Evolutionary conservation across 768 basidiomycete genomes (phyloP), one percentile per base, ranked within the genome.

Genomic region (Phylloporus sp.): DNA sequence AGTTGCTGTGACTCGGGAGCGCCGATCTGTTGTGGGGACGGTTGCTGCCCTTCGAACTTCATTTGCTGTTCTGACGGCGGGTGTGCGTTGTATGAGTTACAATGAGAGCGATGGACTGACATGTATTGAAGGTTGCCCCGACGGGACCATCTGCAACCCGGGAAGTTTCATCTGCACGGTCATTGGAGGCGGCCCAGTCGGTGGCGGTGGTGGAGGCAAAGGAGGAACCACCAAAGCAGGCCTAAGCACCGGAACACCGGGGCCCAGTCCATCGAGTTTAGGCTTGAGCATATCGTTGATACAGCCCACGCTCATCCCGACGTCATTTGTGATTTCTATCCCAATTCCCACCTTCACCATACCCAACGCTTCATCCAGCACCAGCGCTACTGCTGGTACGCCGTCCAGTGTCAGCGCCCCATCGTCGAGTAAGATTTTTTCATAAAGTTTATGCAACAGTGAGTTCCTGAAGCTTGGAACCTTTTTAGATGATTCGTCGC

Each of bases 21-120:
- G n/a, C n/a, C n/a, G n/a, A n/a, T n/a, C n/a, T n/a, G n/a, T n/a
- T n/a, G n/a, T n/a, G n/a, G n/a, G n/a, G n/a, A n/a, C n/a, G n/a
- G 61, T 35, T 15, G 4, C 23, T 34, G 47, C 18, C 64, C 62
- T 18, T 65, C 64, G 22, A 57, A 50, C 5, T n/a, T n/a, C n/a
- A n/a, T n/a, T n/a, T 34, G 32, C 13, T 34, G 32, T 15, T 10
- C 7, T 29, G 65, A 66, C 29, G 65, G 65, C 28, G 58, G 52
- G 50, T 66, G 65, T 66, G 40, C 23, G 64, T 59, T 9, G 7
- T 12, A 13, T 2, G 20, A n/a, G 4, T 18, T 1, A 6, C 23
- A 12, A 9, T 5, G 10, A 13, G 20, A 3, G 13, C 3, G 18
- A 13, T 27, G 24, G 44, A 45, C 53, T 63, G 22, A 58, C n/a